Conservation (phyloP, 164 flowering plant species). For the Macadamia tetraphylla region DNA sequence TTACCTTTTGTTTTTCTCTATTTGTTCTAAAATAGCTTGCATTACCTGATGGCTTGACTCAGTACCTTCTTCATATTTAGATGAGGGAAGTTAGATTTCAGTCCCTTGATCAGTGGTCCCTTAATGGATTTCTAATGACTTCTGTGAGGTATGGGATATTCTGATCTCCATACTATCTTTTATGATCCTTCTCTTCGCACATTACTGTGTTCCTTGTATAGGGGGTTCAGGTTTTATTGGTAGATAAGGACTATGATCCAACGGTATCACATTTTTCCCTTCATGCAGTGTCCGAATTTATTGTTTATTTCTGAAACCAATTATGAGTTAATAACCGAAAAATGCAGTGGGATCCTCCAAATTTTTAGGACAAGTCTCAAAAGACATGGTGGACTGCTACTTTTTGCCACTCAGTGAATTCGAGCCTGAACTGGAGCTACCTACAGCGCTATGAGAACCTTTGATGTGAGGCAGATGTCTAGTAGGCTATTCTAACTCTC, state of each 20-base stretch:
- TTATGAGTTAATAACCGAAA: background rate
- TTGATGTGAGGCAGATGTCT: constrained; percentile 25
- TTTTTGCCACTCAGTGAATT: constrained; percentile 48
- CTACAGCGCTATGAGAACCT: constrained; percentile 66
- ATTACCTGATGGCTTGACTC: background rate
- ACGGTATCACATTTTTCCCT: constrained; percentile 42
- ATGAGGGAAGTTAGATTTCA: constrained; percentile 40
- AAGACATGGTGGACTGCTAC: constrained; percentile 79
- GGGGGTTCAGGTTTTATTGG: constrained; percentile 83
- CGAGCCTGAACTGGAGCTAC: constrained; percentile 68
- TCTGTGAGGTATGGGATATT: constrained; percentile 55
- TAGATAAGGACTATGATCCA: constrained; percentile 84
- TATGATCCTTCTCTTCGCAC: background rate
- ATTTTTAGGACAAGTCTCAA: constrained; percentile 46
- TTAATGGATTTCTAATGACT: constrained; percentile 56
- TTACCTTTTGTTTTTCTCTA: background rate
- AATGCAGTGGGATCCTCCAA: constrained; percentile 85
- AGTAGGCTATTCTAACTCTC: too few species aligned
- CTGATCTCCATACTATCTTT: background rate
- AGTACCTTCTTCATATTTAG: constrained; percentile 30
- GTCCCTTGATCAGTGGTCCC: constrained; percentile 52
- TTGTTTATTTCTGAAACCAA: background rate
- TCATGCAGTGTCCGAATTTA: background rate
- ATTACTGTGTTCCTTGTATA: constrained; percentile 11
- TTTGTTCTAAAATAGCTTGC: background rate